Percentiles rank a stretch among this genome's conserved stretches.
Conservation (phyloP, 805 yeast species). For the Saccharomycopsis schoenii region DNA sequence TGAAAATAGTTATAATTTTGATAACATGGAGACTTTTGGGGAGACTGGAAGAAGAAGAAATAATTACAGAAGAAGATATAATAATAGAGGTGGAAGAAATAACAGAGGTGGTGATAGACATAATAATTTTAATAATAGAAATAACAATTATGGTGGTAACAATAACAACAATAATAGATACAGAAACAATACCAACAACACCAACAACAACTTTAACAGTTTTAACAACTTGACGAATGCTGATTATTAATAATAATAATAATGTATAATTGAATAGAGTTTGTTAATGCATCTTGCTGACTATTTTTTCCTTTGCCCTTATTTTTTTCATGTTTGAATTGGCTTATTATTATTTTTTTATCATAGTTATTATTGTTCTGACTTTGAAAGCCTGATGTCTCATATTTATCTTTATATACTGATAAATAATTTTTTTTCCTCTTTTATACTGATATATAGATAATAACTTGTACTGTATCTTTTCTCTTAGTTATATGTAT, state of each 20-base stretch:
- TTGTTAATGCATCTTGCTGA: neutral
- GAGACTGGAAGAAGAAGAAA: conserved; percentile 29
- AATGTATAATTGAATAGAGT: neutral
- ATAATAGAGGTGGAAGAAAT: conserved; percentile 31
- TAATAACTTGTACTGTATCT: too few species aligned
- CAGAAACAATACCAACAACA: conserved; percentile 1
- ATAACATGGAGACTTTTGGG: conserved; percentile 18
- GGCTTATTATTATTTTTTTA: neutral
- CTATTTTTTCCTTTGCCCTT: neutral
- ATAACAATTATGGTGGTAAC: conserved; percentile 13
- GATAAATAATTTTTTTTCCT: neutral
- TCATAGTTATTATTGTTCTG: neutral
- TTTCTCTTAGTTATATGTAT: too few species aligned
- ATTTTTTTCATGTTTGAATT: neutral
- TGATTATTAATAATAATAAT: neutral
- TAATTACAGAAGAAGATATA: conserved; percentile 44
- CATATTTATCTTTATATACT: neutral
- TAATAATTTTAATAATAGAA: conserved; percentile 20
- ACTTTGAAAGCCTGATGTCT: neutral
- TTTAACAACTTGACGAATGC: neutral
- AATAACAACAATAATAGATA: conserved; percentile 16
- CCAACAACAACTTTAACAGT: conserved; percentile 1
- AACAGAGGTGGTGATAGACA: conserved; percentile 31
- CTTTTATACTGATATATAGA: neutral
- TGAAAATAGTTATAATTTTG: conserved; percentile 11